A percentile compares a stretch with the other conserved stretches of the same genome.
Conservation (phyloP, 1,139 yeast species). For the Candida sojae region DNA sequence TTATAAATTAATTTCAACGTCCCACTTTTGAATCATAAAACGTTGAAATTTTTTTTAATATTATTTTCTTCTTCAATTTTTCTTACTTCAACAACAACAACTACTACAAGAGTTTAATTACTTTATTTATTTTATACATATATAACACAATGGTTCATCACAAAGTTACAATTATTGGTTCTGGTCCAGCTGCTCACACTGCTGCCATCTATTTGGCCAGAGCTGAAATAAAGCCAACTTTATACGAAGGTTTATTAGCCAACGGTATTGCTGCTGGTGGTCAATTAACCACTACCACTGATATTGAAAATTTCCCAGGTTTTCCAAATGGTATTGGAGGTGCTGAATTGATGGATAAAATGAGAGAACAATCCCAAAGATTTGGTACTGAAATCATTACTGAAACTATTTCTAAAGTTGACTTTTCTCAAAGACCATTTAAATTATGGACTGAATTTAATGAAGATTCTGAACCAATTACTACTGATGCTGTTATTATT, state of each 20-base stretch:
- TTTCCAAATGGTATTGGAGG: slow-evolving; percentile 96
- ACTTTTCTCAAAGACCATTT: slow-evolving; percentile 82
- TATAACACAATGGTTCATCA: slow-evolving; percentile 68
- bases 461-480: slow-evolving; percentile 85
- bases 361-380: slow-evolving; percentile 83
- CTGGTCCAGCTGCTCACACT: slow-evolving; percentile 99
- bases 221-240: slow-evolving; percentile 91
- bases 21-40: not conserved
- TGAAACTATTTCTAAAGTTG: slow-evolving; percentile 91
- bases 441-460: slow-evolving; percentile 96
- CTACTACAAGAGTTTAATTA: too few species aligned
- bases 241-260: slow-evolving; percentile 96
- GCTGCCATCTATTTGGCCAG: slow-evolving; percentile 96
- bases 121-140: too few species aligned
- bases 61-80: not conserved
- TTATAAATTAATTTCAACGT: not conserved
- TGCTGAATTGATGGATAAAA: slow-evolving; percentile 83
- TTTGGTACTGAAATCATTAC: slow-evolving; percentile 94
- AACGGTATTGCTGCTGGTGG: slow-evolving; percentile 99
- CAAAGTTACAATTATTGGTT: slow-evolving; percentile 89
- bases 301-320: slow-evolving; percentile 97
- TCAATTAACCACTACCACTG: slow-evolving; percentile 96
- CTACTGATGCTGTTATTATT: slow-evolving; percentile 87
- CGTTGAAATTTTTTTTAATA: not conserved
- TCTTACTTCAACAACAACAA: too few species aligned